Base-by-base conservation (phyloP, 176 grass and related monocot genomes). In the Zizania latifolia region DNA sequence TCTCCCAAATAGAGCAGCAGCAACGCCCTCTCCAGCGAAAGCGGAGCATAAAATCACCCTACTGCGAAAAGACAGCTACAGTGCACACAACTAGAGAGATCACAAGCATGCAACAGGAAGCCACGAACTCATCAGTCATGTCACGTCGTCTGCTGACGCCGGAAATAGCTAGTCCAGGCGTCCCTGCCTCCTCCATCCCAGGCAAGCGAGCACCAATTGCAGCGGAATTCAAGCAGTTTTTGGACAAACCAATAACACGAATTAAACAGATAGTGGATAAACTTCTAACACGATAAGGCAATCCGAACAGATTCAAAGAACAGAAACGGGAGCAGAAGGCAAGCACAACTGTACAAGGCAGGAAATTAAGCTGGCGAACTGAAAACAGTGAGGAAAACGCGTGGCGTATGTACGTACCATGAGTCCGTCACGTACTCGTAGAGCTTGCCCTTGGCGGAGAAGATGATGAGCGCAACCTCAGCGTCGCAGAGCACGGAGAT, bases 401-500 rank as follows among this genome's bases (percentile, higher is more conserved):
- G 29, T 19, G 16, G 6, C 36, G 68, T 37, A 11, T 17, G 64
- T 24, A 46, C 62, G 28, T 81, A 97, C 94, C 86, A 62, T 43
- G 70, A 45, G 51, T 93, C 86, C 17, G 90, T 91, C 74, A 90
- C 62, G 88, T 75, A 97, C 74, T 93, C 90, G 78, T 87, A 97
- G 81, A 97, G 94, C 81, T 97, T 97, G 6, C 90, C 94, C 70
- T 84, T 93, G 69, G 86, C 85, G 86, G 94, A 93, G 94, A 97
- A 97, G 79, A 97, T 68, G 81, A 97, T 89, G 54, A 97, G 83
- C 2, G 74, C 88, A 23, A 97, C 94, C 78, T 97, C 94, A 13
- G 88, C 94, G 38, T 97, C 94, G 81, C 94, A 97, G 57, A 97
- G 90, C 77, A 97, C 85, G 41, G 94, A 97, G 78, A 97, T 97